Evolutionary conservation across 2,329 filamentous ascomycete genomes (phyloP).

Genomic region (Aspergillus hortae): DNA sequence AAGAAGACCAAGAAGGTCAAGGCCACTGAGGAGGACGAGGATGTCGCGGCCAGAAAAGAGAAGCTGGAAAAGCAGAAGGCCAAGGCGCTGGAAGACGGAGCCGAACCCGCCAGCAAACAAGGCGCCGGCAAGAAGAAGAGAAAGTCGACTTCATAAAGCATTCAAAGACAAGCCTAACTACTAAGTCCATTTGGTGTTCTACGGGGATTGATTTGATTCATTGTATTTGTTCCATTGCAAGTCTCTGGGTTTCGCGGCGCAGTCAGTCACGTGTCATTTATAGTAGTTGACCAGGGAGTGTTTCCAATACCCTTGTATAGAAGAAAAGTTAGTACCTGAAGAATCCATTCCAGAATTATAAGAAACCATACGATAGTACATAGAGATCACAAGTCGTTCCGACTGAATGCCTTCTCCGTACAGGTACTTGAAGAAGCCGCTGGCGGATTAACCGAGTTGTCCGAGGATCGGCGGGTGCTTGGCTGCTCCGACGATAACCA

Average conservation of each 20-base stretch:
- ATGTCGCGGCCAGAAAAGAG: conserved; percentile 42
- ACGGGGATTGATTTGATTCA: conserved; percentile 3
- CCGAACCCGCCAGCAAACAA: conserved; percentile 27
- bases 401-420: not conserved
- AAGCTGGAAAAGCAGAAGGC: conserved; percentile 50
- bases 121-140: conserved; percentile 34
- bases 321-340: conserved; percentile 12
- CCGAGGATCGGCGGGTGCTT: conserved; percentile 33
- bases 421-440: not conserved
- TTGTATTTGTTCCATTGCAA: conserved; percentile 19
- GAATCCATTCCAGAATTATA: no score
- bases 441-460: conserved; percentile 29
- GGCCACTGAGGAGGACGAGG: conserved; percentile 36
- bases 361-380: no score
- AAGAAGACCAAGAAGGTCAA: conserved; percentile 42
- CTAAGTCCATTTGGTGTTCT: conserved; percentile 25
- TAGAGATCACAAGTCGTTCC: no score
- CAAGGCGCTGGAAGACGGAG: conserved; percentile 43
- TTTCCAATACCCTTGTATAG: conserved; percentile 22
- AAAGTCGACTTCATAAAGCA: conserved; percentile 36
- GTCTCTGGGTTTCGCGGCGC: conserved; percentile 24
- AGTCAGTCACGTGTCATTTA: conserved; percentile 26
- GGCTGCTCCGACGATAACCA: conserved; percentile 35
- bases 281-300: conserved; percentile 22
- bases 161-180: conserved; percentile 2